Base-by-base conservation (phyloP, 1,284 basidiomycete genomes). In the Apiotrichum veenhuisii region DNA sequence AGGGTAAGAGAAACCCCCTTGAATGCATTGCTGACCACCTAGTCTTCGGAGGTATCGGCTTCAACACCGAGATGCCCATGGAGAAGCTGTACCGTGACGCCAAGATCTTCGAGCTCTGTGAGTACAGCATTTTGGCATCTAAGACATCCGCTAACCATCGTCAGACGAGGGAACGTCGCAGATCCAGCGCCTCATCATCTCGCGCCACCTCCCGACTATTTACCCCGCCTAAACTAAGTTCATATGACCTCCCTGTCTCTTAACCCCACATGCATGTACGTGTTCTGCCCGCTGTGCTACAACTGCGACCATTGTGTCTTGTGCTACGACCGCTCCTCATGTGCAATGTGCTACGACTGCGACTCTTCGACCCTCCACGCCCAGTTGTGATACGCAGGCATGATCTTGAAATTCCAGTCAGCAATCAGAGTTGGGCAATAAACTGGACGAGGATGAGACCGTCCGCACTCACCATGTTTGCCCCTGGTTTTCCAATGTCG, bases 31-130 rank as follows among this genome's bases (percentile, higher is more conserved):
- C 57, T 64, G 18, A 61, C 49, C 14, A 2, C 34, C 8, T 36
- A 73, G 71, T 75, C 10, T 77, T 68, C 41, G 77, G 77, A 11
- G 80, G 80, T n/a, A 73, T 79, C 0, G 80, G 80, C 5, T 82
- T 79, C 75, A 82, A 81, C 71, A 78, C 78, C 5, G 81, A 83
- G 63, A 77, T 78, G 63, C 79, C 81, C 1, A 81, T 82, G 57
- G 81, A 82, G 66, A 83, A 83, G 73, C 73, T 83, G 15, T 81
- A 77, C 68, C 66, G 78, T 17, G 78, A 79, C 59, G 72, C 74
- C 27, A 78, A 79, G 66, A 80, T 80, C 40, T 80, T 78, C 52
- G 74, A 78, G 54, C 69, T 80, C 1, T 80, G 79, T 70, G 68
- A 75, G 72, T 63, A 30, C 5, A 23, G 15, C 4, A n/a, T 10